Evolutionary conservation across 495 filamentous ascomycete genomes (phyloP), one percentile per base, ranked within the genome.

Genomic region (Penicillium maclennaniae): DNA sequence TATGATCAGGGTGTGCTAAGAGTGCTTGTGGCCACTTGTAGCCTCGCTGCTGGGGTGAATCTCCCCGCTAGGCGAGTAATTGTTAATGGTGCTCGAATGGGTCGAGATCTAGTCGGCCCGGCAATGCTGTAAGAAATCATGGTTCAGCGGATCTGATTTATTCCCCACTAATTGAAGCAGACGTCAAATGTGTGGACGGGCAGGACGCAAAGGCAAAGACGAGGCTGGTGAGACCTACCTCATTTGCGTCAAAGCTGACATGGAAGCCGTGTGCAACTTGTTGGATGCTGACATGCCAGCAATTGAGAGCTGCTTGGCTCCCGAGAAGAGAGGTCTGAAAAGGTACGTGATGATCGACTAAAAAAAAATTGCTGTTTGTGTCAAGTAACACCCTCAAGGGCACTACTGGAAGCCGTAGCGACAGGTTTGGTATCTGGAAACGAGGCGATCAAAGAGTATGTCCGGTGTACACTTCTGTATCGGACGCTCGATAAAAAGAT

Each of bases 31-130:
- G 89, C 89, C 17, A 93, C 89, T 14, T 90, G 87, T 53, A 90
- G 86, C 55, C 82, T 93, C 51, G 88, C 89, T n/a, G 88, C 89
- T 37, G 89, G 89, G 12, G 87, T 93, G 40, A 93, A 93, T 68
- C 74, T 89, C 39, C 81, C 80, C 3, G 89, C 89, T 10, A 73
- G 89, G 55, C 72, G 89, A 57, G 89, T 93, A 4, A 90, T 93
- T 36, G 80, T 93, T 26, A 85, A 89, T 60, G 84, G 83, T 23
- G 88, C 84, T 26, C 76, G 85, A 15, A 91, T 91, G 88, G 89
- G 89, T 8, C 78, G 85, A 17, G 86, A 91, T 43, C 70, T 91
- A 21, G 82, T 91, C 36, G 87, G 85, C 0, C 88, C 88, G 3
- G 82, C 88, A 20, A 87, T 90, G 83, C 70, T 90, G 77, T 85